phyloP scores from a whole-genome alignment of 1,139 yeast species.

The Candida labiduridarum region DNA sequence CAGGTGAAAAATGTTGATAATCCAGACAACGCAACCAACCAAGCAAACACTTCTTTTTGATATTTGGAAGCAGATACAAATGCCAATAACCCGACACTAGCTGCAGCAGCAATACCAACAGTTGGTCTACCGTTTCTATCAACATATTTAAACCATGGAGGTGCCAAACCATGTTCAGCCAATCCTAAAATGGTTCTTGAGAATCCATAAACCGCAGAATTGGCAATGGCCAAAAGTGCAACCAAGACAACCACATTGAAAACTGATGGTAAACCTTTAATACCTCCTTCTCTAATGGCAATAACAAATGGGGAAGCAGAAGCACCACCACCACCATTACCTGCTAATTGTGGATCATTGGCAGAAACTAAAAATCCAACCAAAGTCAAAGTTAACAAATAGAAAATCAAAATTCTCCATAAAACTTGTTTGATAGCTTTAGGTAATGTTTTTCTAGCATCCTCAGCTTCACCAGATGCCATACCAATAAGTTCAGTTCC shows the following conservation, averaged over 20 bases:
- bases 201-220: constrained; percentile 48
- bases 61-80: constrained; percentile 46
- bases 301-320: constrained; percentile 48
- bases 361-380: constrained; percentile 45
- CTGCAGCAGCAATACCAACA: constrained; percentile 37
- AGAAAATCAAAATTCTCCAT: constrained; percentile 45
- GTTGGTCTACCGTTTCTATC: constrained; percentile 47
- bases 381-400: constrained; percentile 43
- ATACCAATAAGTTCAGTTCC: constrained; percentile 49
- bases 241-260: constrained; percentile 46
- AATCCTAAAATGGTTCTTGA: constrained; percentile 45
- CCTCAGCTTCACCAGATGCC: constrained; percentile 41
- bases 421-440: constrained; percentile 47
- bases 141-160: constrained; percentile 36
- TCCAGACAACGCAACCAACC: constrained; percentile 47
- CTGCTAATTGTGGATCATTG: constrained; percentile 30
- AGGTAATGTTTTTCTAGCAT: constrained; percentile 43
- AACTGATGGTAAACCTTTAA: constrained; percentile 43
- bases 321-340: constrained; percentile 30
- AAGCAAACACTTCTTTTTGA: constrained; percentile 38
- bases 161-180: constrained; percentile 46
- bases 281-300: constrained; percentile 45
- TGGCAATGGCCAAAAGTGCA: constrained; percentile 47
- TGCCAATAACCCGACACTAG: constrained; percentile 41
- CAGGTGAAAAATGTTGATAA: constrained; percentile 46